These are phyloP conservation scores for Saraca asoca DNA, from an alignment of 331 rosid genomes.

Conservation along the genomic window DNA sequence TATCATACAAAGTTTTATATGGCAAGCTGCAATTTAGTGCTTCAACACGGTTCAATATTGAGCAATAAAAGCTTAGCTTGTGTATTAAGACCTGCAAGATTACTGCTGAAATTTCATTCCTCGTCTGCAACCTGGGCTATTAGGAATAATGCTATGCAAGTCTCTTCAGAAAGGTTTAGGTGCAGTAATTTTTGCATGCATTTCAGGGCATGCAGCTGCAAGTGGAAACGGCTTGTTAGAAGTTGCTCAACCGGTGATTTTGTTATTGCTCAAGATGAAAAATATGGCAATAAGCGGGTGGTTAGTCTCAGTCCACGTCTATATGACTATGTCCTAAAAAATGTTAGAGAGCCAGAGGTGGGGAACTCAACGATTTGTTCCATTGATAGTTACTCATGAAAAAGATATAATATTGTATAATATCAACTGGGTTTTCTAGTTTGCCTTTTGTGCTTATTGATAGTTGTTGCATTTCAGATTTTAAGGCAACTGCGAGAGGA, in stretches of 20 bases:
- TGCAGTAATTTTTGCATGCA: slow-evolving; percentile 23
- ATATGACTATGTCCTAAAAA: slow-evolving; percentile 73
- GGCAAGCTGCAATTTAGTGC: slow-evolving; percentile 45
- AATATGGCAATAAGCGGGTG: slow-evolving; percentile 72
- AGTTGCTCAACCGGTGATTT: slow-evolving; percentile 51
- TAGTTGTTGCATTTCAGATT: slow-evolving; percentile 56
- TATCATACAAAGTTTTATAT: slow-evolving; percentile 16
- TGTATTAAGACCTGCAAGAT: slow-evolving; percentile 25
- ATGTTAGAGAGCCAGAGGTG: slow-evolving; percentile 93
- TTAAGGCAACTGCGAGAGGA: slow-evolving; percentile 75
- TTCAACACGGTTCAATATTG: slow-evolving; percentile 45
- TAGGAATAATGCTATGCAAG: slow-evolving; percentile 10
- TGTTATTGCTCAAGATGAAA: slow-evolving; percentile 55
- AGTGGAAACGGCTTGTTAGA: slow-evolving; percentile 36
- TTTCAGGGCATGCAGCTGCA: slow-evolving; percentile 34
- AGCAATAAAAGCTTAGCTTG: slow-evolving; percentile 38
- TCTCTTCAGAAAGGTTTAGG: slow-evolving; percentile 34
- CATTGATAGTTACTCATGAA: slow-evolving; percentile 1
- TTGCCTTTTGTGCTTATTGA: slow-evolving; percentile 31
- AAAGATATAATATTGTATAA: not conserved
- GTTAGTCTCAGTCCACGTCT: slow-evolving; percentile 68
- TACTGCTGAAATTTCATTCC: slow-evolving; percentile 33
- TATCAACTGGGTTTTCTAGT: not conserved
- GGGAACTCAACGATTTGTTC: slow-evolving; percentile 29
- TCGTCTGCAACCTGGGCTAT: slow-evolving; percentile 36